These are phyloP conservation scores for Tulasnella sp. DNA, from an alignment of 768 basidiomycete species.

Conservation along the genomic window DNA sequence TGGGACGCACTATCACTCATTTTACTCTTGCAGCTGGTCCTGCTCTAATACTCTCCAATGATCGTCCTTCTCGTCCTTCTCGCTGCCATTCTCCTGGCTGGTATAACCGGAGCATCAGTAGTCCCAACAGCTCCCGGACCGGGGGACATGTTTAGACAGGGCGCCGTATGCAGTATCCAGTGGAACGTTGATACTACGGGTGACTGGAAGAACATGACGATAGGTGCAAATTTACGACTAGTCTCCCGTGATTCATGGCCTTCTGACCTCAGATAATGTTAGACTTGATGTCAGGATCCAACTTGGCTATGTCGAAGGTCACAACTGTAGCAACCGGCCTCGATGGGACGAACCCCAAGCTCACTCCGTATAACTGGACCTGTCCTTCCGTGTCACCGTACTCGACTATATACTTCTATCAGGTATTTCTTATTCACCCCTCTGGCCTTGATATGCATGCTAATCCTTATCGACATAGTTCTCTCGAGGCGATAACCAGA, in stretches of 20 bases:
- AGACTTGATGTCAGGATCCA: slow-evolving; percentile 34
- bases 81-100: not conserved
- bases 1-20: not conserved
- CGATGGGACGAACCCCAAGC: slow-evolving; percentile 26
- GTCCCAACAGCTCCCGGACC: slow-evolving; percentile 31
- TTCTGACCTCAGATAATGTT: not conserved
- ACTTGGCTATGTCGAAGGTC: slow-evolving; percentile 28
- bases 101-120: not conserved
- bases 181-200: slow-evolving; percentile 27
- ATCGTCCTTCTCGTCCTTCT: slow-evolving; percentile 4
- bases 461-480: not conserved
- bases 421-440: slow-evolving; percentile 22
- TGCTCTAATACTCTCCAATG: no score
- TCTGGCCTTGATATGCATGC: not conserved
- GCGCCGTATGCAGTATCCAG: slow-evolving; percentile 27
- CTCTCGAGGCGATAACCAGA: not conserved
- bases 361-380: slow-evolving; percentile 29
- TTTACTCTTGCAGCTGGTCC: not conserved
- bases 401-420: slow-evolving; percentile 33
- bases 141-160: slow-evolving; percentile 28
- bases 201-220: slow-evolving; percentile 30
- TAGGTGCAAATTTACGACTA: slow-evolving; percentile 24
- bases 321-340: slow-evolving; percentile 24
- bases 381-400: slow-evolving; percentile 31
- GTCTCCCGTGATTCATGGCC: not conserved